These are phyloP conservation scores for Ceratobasidium sp. DNA, from an alignment of 1,284 basidiomycete species.

Conservation along the genomic window DNA sequence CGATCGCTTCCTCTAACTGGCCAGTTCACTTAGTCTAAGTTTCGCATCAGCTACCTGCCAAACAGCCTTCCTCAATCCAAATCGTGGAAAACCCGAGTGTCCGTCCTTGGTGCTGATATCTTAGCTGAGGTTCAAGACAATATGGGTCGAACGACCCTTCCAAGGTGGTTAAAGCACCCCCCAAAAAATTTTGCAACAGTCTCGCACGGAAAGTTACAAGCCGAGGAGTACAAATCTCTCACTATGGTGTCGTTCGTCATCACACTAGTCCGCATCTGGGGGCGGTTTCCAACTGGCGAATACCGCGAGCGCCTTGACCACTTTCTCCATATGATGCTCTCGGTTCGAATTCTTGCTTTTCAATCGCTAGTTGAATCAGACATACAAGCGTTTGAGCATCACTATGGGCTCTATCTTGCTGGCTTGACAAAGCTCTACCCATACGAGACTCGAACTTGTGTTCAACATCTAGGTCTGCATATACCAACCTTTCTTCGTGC, in stretches of 20 bases:
- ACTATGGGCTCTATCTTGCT: constrained; percentile 9
- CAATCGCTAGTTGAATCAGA: background rate
- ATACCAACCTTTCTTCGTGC: constrained; percentile 12
- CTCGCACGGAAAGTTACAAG: constrained; percentile 43
- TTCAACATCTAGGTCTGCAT: constrained; percentile 43
- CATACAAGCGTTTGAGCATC: constrained; percentile 4
- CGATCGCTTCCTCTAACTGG: too few species aligned
- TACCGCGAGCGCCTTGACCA: constrained; percentile 1
- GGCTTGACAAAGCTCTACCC: constrained; percentile 24
- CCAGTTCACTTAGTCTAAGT: too few species aligned
- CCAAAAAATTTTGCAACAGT: constrained; percentile 41
- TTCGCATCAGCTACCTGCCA: too few species aligned
- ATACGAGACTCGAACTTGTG: background rate
- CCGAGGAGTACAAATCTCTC: too few species aligned
- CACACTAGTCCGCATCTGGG: constrained; percentile 44
- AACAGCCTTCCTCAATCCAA: too few species aligned
- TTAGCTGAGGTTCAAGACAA: constrained; percentile 23
- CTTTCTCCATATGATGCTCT: constrained; percentile 2
- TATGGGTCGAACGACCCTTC: constrained; percentile 34
- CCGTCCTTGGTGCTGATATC: constrained; percentile 2
- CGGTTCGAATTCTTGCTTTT: too few species aligned
- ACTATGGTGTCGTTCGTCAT: constrained; percentile 46
- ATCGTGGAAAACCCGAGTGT: too few species aligned
- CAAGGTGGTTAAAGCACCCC: constrained; percentile 39
- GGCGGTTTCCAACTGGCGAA: constrained; percentile 17